These are phyloP conservation scores for Cryphonectria parasitica DNA, from an alignment of 2,329 filamentous ascomycete genomes.

Conservation along the genomic window DNA sequence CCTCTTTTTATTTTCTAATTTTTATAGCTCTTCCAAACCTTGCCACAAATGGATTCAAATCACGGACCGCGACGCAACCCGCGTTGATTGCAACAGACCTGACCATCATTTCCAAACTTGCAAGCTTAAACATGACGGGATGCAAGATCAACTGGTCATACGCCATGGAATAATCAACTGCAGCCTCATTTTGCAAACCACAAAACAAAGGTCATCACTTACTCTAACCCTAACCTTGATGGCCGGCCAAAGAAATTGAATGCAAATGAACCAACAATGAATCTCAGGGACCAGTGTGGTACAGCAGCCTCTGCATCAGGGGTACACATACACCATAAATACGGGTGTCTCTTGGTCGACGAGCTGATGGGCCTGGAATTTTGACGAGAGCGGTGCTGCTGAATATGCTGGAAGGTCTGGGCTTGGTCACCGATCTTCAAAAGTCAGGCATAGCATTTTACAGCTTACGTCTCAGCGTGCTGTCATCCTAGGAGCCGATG, in stretches of 20 bases:
- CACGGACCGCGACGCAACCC: not conserved
- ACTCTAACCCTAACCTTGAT: not conserved
- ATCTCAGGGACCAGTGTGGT: not conserved
- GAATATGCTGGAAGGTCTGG: not conserved
- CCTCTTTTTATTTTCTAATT: too few species aligned
- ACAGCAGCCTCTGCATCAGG: not conserved
- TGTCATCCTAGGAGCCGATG: not conserved
- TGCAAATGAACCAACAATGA: not conserved
- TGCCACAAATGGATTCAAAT: not conserved
- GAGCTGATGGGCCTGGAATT: not conserved
- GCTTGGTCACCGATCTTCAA: not conserved
- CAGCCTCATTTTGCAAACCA: too few species aligned
- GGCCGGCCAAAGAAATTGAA: not conserved
- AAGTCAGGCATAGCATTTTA: not conserved
- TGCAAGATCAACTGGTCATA: not conserved
- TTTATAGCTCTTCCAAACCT: not conserved
- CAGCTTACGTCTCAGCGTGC: not conserved
- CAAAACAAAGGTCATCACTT: not conserved
- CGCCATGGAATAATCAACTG: not conserved
- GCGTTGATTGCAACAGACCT: not conserved
- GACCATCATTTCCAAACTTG: not conserved
- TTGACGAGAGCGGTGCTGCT: not conserved
- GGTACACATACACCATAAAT: not conserved
- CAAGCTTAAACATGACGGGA: too few species aligned
- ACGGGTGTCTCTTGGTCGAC: not conserved